Base-by-base conservation (phyloP, 768 basidiomycete species). In the Boletellus ananiceps region DNA sequence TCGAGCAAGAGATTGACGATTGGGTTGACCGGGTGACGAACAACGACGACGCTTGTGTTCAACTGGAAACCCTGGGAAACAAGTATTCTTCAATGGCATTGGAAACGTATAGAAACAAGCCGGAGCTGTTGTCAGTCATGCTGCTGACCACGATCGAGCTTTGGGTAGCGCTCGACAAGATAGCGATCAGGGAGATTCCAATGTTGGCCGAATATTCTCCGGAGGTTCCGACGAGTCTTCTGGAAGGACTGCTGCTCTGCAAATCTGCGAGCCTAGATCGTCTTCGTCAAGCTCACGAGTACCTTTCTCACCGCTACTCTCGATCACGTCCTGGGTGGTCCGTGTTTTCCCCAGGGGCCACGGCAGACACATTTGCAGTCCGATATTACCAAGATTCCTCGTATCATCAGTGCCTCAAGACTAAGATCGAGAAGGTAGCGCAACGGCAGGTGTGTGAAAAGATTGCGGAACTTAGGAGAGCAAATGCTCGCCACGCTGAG, bases 51-150 rank as follows among this genome's bases (percentile, higher is more conserved):
- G 63, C 58, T 8, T 65, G 64, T 1, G 16, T 39, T 8, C 15
- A 46, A 3, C 49, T 65, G 11, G 63, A 60, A 44, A 32, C 52
- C 0, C 64, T 63, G 34, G 63, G 62, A 5, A 40, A 39, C n/a
- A 32, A 50, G 2, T 71, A 75, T 34, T 58, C 59, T 1, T 50
- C 51, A 1, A 35, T 62, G 0, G 68, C 74, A 0, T 23, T 39
- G 29, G 23, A 9, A 0, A 44, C 50, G 2, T 75, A 74, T 37
- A 33, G 42, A 11, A 49, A 51, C 13, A 73, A 67, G 27, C 69
- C 74, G 2, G 75, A 77, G 42, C 56, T 65, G 27, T 35, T 63
- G 5, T 78, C 77, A 0, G 46, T 72, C 2, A 74, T 80, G 69
- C 52, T 80, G 33, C 57, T 81, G 41, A 62, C 63, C 4, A 44